These are phyloP conservation scores for Mycena leptocephala DNA, from an alignment of 768 basidiomycete species.

Conservation along the genomic window DNA sequence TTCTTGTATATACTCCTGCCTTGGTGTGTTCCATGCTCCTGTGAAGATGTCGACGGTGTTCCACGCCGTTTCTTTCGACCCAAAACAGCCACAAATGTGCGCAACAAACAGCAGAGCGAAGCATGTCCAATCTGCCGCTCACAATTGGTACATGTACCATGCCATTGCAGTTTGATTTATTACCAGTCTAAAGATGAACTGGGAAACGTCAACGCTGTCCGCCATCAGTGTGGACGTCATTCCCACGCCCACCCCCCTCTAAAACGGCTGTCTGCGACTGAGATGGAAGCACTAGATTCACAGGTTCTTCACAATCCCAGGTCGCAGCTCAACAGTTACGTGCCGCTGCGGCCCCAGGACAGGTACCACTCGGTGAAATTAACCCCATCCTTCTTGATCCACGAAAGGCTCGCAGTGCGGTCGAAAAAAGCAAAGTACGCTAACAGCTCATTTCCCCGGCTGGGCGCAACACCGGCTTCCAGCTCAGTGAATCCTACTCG, in stretches of 20 bases:
- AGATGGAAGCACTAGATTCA: not conserved
- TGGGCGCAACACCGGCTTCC: not conserved
- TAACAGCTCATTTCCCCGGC: not conserved
- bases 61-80: not conserved
- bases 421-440: conserved; percentile 12
- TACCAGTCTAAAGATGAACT: not conserved
- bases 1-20: too few species aligned
- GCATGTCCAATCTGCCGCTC: not conserved
- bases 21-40: not conserved
- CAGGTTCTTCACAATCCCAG: conserved; percentile 1
- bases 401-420: not conserved
- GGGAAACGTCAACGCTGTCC: not conserved
- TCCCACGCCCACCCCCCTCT: too few species aligned
- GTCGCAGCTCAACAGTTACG: not conserved
- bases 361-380: not conserved
- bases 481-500: not conserved
- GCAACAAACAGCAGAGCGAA: not conserved
- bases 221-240: not conserved
- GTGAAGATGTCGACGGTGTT: not conserved
- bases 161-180: not conserved
- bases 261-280: not conserved
- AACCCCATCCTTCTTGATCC: not conserved
- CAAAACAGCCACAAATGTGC: not conserved
- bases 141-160: not conserved
- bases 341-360: not conserved